Evolutionary conservation across 768 basidiomycete genomes (phyloP), one percentile per base, ranked within the genome.

Genomic region (Lactarius evosmus): DNA sequence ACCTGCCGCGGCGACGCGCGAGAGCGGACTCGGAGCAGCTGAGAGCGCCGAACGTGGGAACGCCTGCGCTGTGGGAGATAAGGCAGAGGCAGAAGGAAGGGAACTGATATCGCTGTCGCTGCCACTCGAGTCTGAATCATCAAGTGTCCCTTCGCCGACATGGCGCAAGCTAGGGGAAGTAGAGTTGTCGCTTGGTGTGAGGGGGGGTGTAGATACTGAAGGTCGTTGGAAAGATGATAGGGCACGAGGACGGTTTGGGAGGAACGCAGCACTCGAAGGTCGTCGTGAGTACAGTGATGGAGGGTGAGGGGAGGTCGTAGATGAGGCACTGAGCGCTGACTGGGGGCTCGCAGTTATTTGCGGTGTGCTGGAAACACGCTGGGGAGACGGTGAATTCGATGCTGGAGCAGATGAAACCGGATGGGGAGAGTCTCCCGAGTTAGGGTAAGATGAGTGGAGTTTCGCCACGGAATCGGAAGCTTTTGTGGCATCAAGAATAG

Each of bases 101-200:
- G 55, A 60, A 14, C 60, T 66, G 30, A 67, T 29, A 34, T 66
- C 67, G 7, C 72, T 74, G 46, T 71, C 78, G 62, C 73, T 73
- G 32, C 71, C 69, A 1, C 81, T 82, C 1, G 88, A 89, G 74
- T 91, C 89, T 0, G 88, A 91, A 69, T 91, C 89, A 62, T 88
- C 87, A 4, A 93, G 74, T 1, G 86, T 88, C 30, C 90, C 89
- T 70, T 91, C 91, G 4, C 90, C 90, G 12, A 87, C 83, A 69
- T 90, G 85, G 1, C 83, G 77, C 34, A 83, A 74, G 63, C 82
- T 88, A 11, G 62, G 46, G 14, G 64, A 71, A 49, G 73, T 76
- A 3, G 73, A 72, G 52, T 68, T 75, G 36, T 77, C 77, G 56
- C 73, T 75, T 36, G 70, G 72, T 0, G 67, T 56, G 56, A 75